Evolutionary conservation across 495 filamentous ascomycete species (phyloP), one percentile per base, ranked within the genome.

Genomic region (Penicillium ucsense): DNA sequence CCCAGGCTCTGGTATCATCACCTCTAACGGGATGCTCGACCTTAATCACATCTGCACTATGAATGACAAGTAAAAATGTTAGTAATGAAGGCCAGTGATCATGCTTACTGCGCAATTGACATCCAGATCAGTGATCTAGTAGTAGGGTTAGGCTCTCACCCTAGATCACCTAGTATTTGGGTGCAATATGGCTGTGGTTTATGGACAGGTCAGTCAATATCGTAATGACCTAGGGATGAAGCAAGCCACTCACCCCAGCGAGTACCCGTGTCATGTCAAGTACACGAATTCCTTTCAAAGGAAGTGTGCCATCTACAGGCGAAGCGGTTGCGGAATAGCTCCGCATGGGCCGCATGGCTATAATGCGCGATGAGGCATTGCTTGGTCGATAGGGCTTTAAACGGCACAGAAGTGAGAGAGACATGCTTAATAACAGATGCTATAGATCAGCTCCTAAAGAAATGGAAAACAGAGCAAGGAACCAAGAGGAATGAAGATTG

Each of bases 231-330:
- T 20, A 20, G 20, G 20, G 20, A 20, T 2, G 20, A 20, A 20
- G 2, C 20, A 20, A 20, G 2, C 1, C 20, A 78, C 88, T 64
- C 72, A 96, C 94, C 36, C 92, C 92, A 41, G 92, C 92, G 43
- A 98, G 74, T 9, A 98, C 94, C 71, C 92, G 78, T 0, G 92
- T 96, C 88, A 98, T 90, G 63, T 98, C 92, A 33, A 98, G 73
- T 9, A 98, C 89, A 33, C 85, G 78, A 54, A 92, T 83, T 6
- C 92, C 92, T 27, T 85, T 78, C 54, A 96, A 72, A 10, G 92
- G 90, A 20, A 88, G 57, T 4, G 72, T 72, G 10, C 59, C 69
- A 53, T 65, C 51, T 11, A 52, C 43, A 7, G 51, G 40, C 20
- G 59, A 38, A 46, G 31, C 44, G 27, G 56, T 35, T 38, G 48